Evolutionary conservation across 371 early-diverging fungal species (phyloP).

Genomic region (Amoeboradix gromovi): DNA sequence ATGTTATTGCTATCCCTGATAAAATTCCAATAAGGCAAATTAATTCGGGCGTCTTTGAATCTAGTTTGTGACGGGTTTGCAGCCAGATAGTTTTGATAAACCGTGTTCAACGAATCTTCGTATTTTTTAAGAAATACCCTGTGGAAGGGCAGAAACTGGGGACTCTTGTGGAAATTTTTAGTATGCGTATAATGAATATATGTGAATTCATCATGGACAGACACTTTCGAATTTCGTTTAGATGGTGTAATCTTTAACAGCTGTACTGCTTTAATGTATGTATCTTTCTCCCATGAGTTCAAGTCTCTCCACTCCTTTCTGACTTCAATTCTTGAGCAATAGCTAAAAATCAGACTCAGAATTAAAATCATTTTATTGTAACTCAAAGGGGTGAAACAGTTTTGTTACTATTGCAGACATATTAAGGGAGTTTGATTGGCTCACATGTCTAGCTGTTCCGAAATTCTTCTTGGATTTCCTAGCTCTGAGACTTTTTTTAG

Average conservation of each 20-base stretch:
- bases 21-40: neutral
- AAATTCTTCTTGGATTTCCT: neutral
- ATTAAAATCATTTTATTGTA: neutral
- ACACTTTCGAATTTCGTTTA: neutral
- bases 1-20: neutral
- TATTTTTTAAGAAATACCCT: neutral
- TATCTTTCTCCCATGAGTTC: conserved; percentile 3
- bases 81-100: neutral
- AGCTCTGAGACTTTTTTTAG: too few relatives aligned
- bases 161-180: neutral
- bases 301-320: conserved; percentile 12
- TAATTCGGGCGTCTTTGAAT: neutral
- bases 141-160: neutral
- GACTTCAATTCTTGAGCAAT: neutral
- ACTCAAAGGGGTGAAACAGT: too few relatives aligned
- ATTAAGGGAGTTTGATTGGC: neutral
- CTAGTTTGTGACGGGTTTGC: neutral
- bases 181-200: conserved; percentile 3
- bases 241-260: neutral
- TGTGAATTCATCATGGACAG: conserved; percentile 4
- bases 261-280: conserved; percentile 5
- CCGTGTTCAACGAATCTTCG: neutral
- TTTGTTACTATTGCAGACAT: neutral
- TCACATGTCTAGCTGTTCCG: neutral
- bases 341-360: neutral